Conservation (phyloP, 805 yeast species). For the Suhomyces canberraensis region DNA sequence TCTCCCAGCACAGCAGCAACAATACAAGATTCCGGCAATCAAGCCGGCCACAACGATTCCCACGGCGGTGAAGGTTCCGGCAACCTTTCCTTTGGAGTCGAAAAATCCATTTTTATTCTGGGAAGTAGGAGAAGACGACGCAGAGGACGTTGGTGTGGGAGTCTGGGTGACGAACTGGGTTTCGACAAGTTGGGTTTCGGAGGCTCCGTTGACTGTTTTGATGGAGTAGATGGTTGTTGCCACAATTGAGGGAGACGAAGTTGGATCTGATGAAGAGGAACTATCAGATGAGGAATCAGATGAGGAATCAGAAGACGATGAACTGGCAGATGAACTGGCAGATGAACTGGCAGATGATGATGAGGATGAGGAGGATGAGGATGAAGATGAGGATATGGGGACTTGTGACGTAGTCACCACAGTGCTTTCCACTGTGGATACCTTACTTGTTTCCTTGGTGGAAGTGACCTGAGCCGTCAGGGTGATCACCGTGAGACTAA, state of each 20-base stretch:
- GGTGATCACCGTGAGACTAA: conserved; percentile 8
- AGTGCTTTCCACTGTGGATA: conserved; percentile 6
- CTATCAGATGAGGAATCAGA: conserved; percentile 10
- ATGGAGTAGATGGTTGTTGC: conserved; percentile 21
- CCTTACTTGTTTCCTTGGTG: conserved; percentile 7
- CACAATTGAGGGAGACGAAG: conserved; percentile 15
- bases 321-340: conserved; percentile 13
- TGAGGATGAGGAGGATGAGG: conserved; percentile 17
- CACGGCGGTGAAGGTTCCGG: conserved; percentile 80
- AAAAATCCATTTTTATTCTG: conserved; percentile 47
- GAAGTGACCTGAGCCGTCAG: conserved; percentile 14
- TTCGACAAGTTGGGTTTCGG: conserved; percentile 18
- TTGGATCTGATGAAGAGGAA: conserved; percentile 15
- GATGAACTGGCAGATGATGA: conserved; percentile 7
- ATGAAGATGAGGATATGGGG: conserved; percentile 17
- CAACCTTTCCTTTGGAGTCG: conserved; percentile 70
- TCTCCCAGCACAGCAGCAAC: conserved; percentile 32
- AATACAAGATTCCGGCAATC: conserved; percentile 40
- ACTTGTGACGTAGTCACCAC: conserved; percentile 10
- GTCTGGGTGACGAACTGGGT: conserved; percentile 23
- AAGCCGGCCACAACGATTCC: conserved; percentile 57
- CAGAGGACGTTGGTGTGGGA: conserved; percentile 7
- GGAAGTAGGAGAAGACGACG: conserved; percentile 2
- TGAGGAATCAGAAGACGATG: conserved; percentile 13
- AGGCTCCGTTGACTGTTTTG: conserved; percentile 18